Base-by-base conservation (phyloP, 2,329 filamentous ascomycete genomes). In the Knoxdaviesia capensis region DNA sequence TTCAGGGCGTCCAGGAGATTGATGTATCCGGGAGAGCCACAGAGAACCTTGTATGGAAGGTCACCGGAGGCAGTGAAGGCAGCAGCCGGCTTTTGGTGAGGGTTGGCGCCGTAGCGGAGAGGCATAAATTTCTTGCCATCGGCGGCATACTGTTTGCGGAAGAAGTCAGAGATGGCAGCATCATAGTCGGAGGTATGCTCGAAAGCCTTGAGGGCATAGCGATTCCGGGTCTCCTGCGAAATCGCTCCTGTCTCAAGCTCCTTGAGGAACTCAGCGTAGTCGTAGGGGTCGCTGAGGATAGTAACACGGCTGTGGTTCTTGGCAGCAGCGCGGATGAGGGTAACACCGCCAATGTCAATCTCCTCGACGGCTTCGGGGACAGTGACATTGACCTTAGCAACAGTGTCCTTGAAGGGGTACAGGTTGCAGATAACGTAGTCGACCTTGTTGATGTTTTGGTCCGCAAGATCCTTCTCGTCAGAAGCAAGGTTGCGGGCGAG, bases 101-200 rank as follows among this genome's bases (percentile, higher is more conserved):
- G 90, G 68, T 98, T 98, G 54, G 85, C 83, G 47, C 90, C 90
- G 59, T 98, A 98, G 53, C 90, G 80, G 48, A 98, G 78, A 45
- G 84, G 67, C 46, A 92, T 57, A 61, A 93, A 77, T 64, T 94
- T 84, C 48, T 75, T 63, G 49, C 87, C 87, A 45, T 86, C 78
- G 48, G 77, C 76, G 44, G 90, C 86, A 57, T 96, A 98, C 64
- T 93, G 80, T 70, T 92, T 88, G 58, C 90, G 81, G 77, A 98
- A 98, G 69, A 94, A 98, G 54, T 83, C 83, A 34, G 88, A 80
- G 58, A 98, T 98, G 52, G 90, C 84, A 37, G 76, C 73, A 59
- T 98, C 90, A 61, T 98, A 98, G 60, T 94, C 86, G 49, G 90
- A 86, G 35, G 90, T 98, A 63, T 96, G 90, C 65, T 94, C 85